Percentiles rank a stretch among this genome's conserved stretches.
Conservation (phyloP, 2,329 filamentous ascomycete species). For the Penicillium sclerotigenum region DNA sequence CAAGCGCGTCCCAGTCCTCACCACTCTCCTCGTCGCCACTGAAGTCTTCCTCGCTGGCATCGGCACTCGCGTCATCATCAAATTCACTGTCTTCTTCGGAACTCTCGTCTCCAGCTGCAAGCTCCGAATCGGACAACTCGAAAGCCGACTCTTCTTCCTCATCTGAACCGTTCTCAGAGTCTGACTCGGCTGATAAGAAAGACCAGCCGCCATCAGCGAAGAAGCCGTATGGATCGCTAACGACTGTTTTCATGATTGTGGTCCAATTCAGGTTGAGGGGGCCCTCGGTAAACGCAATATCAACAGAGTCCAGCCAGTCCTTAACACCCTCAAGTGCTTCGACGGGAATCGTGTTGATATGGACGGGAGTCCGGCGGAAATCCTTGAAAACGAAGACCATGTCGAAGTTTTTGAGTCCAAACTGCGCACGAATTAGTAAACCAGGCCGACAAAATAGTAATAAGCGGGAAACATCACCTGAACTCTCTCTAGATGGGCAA, state of each 20-base stretch:
- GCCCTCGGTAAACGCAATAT: conserved; percentile 91
- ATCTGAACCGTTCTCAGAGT: conserved; percentile 73
- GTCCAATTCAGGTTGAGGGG: conserved; percentile 98
- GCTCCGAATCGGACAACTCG: conserved; percentile 81
- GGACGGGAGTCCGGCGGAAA: conserved; percentile 81
- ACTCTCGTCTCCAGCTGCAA: conserved; percentile 68
- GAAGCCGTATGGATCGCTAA: conserved; percentile 88
- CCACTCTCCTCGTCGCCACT: conserved; percentile 67
- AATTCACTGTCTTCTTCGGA: conserved; percentile 91
- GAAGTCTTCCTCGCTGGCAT: conserved; percentile 60
- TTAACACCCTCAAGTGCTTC: conserved; percentile 93
- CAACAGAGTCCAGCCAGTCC: conserved; percentile 93
- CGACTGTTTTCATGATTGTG: conserved; percentile 99
- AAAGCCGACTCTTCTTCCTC: conserved; percentile 89
- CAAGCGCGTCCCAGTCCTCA: conserved; percentile 92
- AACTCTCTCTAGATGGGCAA: conserved; percentile 93
- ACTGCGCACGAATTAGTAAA: conserved; percentile 52
- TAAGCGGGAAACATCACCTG: conserved; percentile 43
- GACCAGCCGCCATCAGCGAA: conserved; percentile 94
- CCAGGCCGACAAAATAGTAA: background rate
- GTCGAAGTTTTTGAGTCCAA: conserved; percentile 98
- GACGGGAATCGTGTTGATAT: conserved; percentile 97
- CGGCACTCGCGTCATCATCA: conserved; percentile 84
- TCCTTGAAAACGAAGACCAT: conserved; percentile 98
- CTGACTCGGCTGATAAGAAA: conserved; percentile 83